Percentiles rank a stretch among this genome's conserved stretches.
Conservation (phyloP, 2,329 filamentous ascomycete genomes). For the Pseudogymnoascus sp. region DNA sequence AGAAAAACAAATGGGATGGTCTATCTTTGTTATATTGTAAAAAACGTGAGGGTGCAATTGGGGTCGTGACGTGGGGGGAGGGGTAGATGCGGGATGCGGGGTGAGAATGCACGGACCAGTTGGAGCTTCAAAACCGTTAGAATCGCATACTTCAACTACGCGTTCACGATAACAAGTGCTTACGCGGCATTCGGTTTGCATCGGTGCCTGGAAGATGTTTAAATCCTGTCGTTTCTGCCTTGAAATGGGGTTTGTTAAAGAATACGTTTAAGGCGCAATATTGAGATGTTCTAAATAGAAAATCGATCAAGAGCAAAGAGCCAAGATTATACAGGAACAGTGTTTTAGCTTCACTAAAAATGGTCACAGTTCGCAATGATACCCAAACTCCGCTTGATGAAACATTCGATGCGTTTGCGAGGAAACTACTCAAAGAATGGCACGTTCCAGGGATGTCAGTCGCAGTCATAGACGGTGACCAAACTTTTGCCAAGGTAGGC, state of each 20-base stretch:
- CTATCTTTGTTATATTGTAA: background rate
- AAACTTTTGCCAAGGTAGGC: constrained; percentile 34
- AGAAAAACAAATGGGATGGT: background rate
- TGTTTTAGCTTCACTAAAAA: background rate
- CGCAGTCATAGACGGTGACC: constrained; percentile 39
- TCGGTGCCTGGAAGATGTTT: background rate
- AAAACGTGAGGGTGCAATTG: background rate
- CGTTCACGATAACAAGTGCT: background rate
- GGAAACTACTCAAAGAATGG: constrained; percentile 32
- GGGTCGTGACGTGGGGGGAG: background rate
- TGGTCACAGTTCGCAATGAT: background rate
- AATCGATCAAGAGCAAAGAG: background rate
- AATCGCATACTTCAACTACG: background rate
- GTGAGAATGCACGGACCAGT: background rate
- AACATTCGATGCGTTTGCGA: constrained; percentile 20
- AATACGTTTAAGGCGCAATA: background rate
- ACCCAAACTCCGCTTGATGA: constrained; percentile 16
- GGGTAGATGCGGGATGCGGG: background rate
- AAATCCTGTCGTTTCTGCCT: background rate
- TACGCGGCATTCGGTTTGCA: background rate
- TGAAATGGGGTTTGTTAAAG: background rate
- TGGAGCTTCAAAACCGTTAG: background rate
- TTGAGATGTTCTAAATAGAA: background rate
- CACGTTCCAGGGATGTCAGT: constrained; percentile 43
- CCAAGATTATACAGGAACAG: background rate